Evolutionary conservation across 768 basidiomycete species (phyloP).

Genomic region (Mycena albidolilacea): DNA sequence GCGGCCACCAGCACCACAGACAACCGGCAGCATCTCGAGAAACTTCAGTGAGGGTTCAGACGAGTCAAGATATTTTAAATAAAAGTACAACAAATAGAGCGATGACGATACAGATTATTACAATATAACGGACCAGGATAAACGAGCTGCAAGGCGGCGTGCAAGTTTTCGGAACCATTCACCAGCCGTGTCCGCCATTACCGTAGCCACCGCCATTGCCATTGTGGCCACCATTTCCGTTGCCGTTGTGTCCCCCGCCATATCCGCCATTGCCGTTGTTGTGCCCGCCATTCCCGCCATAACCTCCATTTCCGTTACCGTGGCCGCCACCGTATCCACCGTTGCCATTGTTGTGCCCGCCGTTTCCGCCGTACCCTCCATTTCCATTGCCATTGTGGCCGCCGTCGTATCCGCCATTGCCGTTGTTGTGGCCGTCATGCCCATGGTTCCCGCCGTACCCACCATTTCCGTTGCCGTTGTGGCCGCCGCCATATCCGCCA

Average conservation of each 20-base stretch:
- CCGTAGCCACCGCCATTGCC: too few species aligned
- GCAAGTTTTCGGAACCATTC: not conserved
- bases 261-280: too few species aligned
- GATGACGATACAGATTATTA: slow-evolving; percentile 5
- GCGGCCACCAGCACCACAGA: too few species aligned
- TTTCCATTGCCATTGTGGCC: not conserved
- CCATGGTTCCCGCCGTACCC: not conserved
- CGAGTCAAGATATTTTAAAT: slow-evolving; percentile 7
- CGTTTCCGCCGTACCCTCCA: not conserved
- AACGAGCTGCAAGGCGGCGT: not conserved
- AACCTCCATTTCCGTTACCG: too few species aligned
- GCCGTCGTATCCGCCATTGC: not conserved
- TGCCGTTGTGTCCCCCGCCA: too few species aligned
- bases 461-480: not conserved
- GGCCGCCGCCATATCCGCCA: not conserved
- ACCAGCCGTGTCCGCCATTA: not conserved
- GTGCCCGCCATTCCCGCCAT: too few species aligned
- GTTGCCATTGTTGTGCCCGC: not conserved
- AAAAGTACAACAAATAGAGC: slow-evolving; percentile 15
- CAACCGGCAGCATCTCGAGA: too few species aligned
- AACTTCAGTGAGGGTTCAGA: not conserved
- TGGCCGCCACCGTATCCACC: not conserved
- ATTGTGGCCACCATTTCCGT: too few species aligned
- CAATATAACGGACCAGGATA: not conserved
- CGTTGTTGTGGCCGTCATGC: not conserved